These are phyloP conservation scores for Casuarina glauca DNA, from an alignment of 306 rosid species.

Conservation along the genomic window DNA sequence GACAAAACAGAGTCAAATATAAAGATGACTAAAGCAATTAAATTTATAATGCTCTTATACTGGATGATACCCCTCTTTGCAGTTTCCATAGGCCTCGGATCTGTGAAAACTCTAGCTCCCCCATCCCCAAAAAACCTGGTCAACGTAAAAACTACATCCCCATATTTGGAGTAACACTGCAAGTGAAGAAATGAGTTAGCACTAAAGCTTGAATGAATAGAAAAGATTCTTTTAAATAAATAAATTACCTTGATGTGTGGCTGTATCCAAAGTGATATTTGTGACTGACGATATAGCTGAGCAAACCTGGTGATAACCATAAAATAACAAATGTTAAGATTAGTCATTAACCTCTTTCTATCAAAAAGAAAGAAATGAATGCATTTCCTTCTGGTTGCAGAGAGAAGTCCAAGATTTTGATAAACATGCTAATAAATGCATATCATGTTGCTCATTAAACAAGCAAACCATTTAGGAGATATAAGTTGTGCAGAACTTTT, in stretches of 20 bases:
- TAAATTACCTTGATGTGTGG: conserved; percentile 82
- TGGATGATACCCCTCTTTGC: conserved; percentile 46
- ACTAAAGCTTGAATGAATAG: conserved; percentile 21
- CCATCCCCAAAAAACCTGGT: conserved; percentile 87
- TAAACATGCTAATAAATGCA: background rate
- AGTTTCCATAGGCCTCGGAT: conserved; percentile 51
- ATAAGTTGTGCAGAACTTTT: background rate
- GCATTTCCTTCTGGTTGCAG: conserved; percentile 9
- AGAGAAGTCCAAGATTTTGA: conserved; percentile 1
- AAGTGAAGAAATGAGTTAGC: conserved; percentile 32
- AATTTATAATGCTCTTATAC: conserved; percentile 14
- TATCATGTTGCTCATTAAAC: background rate
- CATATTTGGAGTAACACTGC: conserved; percentile 83
- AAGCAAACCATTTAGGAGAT: background rate
- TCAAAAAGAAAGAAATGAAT: conserved; percentile 8
- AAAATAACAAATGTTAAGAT: conserved; percentile 21
- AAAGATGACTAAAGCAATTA: conserved; percentile 2
- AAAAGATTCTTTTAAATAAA: conserved; percentile 13
- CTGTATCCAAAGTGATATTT: conserved; percentile 88
- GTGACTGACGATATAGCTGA: conserved; percentile 77
- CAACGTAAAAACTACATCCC: conserved; percentile 76
- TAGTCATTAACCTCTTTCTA: no score
- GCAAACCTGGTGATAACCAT: conserved; percentile 63
- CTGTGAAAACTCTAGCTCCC: conserved; percentile 49
- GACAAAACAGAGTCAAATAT: background rate